Base-by-base conservation (phyloP, 129 eudicot species). In the Helianthus tuberosus region DNA sequence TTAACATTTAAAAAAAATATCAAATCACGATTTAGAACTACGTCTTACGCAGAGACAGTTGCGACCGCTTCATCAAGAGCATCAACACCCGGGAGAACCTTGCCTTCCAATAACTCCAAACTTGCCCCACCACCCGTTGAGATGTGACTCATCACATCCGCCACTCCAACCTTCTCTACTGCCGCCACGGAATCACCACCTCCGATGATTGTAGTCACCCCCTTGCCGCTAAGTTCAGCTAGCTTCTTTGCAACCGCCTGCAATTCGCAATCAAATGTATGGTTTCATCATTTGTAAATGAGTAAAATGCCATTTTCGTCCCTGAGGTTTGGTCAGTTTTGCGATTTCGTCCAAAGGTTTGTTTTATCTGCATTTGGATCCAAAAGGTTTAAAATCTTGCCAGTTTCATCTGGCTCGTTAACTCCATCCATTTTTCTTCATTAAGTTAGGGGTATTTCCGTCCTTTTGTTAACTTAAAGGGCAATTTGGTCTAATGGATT, bases 81-180 rank as follows among this genome's bases (percentile, higher is more conserved):
- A 52, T 59, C 46, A 13, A 87, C 93, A 58, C 89, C 93, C 6
- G 93, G 93, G 47, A 87, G 93, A 38, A 77, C 69, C 75, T 87
- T 84, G 64, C 93, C 93, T 84, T 87, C 92, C 85, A 87, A 75
- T 77, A 84, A 79, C 66, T 87, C 89, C 89, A 87, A 79, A 82
- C 93, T 87, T 65, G 93, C 93, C 77, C 93, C 93, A 32, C 93
- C 93, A 46, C 93, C 93, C 3, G 93, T 87, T 66, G 93, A 87
- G 58, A 87, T 87, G 81, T 87, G 93, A 68, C 93, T 87, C 93
- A 87, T 87, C 71, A 77, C 73, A 0, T 87, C 89, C 10, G 93
- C 93, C 47, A 87, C 93, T 66, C 93, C 93, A 35, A 87, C 93
- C 72, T 87, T 87, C 87, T 87, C 92, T 25, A 87, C 92, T 11